phyloP scores from a whole-genome alignment of 2,329 filamentous ascomycete species.

The Fusarium sp. region DNA sequence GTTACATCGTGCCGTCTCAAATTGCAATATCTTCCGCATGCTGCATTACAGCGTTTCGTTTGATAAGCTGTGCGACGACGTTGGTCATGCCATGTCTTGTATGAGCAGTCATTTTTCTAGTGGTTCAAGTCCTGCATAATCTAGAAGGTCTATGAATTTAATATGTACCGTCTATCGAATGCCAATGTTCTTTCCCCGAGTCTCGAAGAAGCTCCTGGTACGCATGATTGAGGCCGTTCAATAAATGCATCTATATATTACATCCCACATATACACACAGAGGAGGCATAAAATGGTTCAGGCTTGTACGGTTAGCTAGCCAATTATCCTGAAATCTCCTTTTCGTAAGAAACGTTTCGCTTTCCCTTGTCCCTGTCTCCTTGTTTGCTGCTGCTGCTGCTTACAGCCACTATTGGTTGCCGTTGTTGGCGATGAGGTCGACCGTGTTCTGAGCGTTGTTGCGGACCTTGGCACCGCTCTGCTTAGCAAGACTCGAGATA shows the following conservation, averaged over 20 bases:
- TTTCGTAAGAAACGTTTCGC: conserved; percentile 33
- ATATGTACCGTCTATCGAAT: conserved; percentile 33
- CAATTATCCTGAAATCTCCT: conserved; percentile 39
- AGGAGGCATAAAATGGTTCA: conserved; percentile 34
- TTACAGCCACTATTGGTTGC: conserved; percentile 48
- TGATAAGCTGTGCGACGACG: no score
- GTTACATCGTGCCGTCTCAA: conserved; percentile 31
- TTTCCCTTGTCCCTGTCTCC: conserved; percentile 26
- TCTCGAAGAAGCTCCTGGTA: conserved; percentile 22
- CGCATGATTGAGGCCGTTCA: conserved; percentile 22
- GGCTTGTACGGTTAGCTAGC: conserved; percentile 37
- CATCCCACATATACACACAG: conserved; percentile 41
- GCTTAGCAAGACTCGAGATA: conserved; percentile 64
- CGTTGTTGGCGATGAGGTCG: conserved; percentile 67
- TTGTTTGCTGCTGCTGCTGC: conserved; percentile 14
- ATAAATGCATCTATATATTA: conserved; percentile 34
- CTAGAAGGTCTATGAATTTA: conserved; percentile 28
- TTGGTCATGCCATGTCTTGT: background rate
- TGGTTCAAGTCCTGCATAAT: background rate
- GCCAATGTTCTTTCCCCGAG: conserved; percentile 11
- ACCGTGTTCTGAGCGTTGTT: conserved; percentile 60
- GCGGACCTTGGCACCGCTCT: conserved; percentile 57
- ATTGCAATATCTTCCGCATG: no score
- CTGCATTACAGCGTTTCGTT: no score
- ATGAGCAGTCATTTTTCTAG: background rate